phyloP scores from a whole-genome alignment of 345 rosid genomes.

The Populus deltoides region DNA sequence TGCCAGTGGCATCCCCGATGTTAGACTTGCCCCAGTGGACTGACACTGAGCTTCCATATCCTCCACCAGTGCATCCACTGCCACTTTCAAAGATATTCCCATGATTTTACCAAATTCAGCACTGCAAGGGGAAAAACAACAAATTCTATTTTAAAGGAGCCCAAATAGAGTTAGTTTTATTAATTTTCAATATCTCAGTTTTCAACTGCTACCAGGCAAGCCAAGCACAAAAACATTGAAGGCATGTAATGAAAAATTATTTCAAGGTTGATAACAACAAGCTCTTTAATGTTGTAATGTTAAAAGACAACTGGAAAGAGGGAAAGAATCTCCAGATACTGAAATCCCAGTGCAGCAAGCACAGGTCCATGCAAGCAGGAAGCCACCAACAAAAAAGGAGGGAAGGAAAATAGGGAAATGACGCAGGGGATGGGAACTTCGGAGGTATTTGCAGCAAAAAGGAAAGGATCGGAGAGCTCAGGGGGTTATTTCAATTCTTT shows the following conservation, averaged over 20 bases:
- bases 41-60: constrained; percentile 53
- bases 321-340: too few species aligned
- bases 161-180: neutral
- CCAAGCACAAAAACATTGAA: neutral
- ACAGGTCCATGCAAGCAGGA: neutral
- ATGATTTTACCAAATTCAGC: constrained; percentile 60
- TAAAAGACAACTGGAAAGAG: neutral
- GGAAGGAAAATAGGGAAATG: neutral
- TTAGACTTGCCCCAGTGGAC: constrained; percentile 34
- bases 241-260: neutral
- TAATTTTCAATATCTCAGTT: neutral
- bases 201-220: neutral
- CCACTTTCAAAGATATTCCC: constrained; percentile 58
- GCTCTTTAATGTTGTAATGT: neutral
- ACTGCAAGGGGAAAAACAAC: constrained; percentile 41
- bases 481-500: neutral
- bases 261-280: neutral
- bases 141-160: neutral
- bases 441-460: neutral
- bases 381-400: neutral
- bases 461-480: neutral
- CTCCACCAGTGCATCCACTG: constrained; percentile 48
- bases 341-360: neutral
- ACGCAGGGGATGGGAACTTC: neutral
- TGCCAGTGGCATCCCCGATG: constrained; percentile 64